Evolutionary conservation across 2,329 filamentous ascomycete species (phyloP).

Genomic region (Venturia pyrina): DNA sequence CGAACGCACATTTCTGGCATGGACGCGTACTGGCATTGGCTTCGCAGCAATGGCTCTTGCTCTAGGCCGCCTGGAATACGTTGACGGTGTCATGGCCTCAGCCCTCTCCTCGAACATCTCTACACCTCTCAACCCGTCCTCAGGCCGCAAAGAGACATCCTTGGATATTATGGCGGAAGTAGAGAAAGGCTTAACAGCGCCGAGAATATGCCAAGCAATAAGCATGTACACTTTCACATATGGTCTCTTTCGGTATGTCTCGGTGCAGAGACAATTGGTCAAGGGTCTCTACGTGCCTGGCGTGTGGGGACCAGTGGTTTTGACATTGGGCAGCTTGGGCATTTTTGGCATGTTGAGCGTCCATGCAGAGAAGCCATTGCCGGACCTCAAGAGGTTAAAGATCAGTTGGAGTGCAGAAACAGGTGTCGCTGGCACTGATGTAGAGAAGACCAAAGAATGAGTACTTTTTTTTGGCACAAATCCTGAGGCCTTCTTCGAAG

Average conservation of each 20-base stretch:
- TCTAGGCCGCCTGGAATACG: constrained; percentile 30
- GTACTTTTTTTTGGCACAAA: neutral
- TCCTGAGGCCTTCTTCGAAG: neutral
- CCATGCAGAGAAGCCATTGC: neutral
- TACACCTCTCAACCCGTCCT: neutral
- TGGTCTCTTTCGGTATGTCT: neutral
- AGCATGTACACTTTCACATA: neutral
- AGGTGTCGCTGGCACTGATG: neutral
- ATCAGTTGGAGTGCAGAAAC: neutral
- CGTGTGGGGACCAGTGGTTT: neutral
- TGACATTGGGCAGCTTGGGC: neutral
- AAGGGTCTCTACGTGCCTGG: neutral
- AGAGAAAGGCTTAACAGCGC: neutral
- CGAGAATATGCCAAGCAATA: neutral
- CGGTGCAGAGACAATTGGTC: neutral
- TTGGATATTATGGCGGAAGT: neutral
- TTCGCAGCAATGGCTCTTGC: constrained; percentile 44
- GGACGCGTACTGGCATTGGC: constrained; percentile 42
- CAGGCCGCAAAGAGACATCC: neutral
- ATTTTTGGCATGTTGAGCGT: neutral
- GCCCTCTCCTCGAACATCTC: neutral
- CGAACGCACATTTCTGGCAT: constrained; percentile 44
- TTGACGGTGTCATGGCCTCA: constrained; percentile 23
- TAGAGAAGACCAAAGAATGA: neutral
- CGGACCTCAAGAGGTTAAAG: neutral